phyloP scores from a whole-genome alignment of 2,329 filamentous ascomycete species.

The Aspergillus felis region DNA sequence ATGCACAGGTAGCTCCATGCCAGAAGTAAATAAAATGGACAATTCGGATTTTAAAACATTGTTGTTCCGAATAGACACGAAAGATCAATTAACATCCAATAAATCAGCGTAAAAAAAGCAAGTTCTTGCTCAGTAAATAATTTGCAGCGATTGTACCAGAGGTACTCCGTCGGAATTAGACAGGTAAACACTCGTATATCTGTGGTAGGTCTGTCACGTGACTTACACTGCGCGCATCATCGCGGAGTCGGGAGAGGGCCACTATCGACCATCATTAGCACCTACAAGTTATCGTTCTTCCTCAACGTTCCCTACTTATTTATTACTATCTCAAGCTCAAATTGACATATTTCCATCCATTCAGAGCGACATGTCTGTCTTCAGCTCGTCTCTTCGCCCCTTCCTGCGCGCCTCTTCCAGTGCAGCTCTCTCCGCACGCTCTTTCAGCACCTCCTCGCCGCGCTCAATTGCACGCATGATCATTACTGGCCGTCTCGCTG shows the following conservation, averaged over 20 bases:
- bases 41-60: neutral
- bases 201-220: neutral
- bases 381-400: constrained; percentile 52
- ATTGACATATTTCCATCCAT: neutral
- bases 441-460: constrained; percentile 67
- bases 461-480: constrained; percentile 72
- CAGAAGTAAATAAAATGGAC: neutral
- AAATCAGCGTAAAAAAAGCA: neutral
- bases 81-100: neutral
- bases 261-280: neutral
- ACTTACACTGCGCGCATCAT: neutral
- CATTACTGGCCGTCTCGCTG: constrained; percentile 79
- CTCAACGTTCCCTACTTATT: neutral
- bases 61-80: neutral
- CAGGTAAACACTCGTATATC: no score
- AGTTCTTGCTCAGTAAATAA: neutral
- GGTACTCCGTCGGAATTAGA: no score
- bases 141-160: no score
- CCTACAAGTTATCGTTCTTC: neutral
- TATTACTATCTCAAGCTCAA: neutral
- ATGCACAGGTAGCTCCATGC: neutral
- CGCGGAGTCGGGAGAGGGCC: neutral
- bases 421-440: constrained; percentile 50
- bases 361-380: constrained; percentile 35
- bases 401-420: constrained; percentile 43